Evolutionary conservation across 768 basidiomycete species (phyloP), one percentile per base, ranked within the genome.

Genomic region (Hebeloma cylindrosporum): DNA sequence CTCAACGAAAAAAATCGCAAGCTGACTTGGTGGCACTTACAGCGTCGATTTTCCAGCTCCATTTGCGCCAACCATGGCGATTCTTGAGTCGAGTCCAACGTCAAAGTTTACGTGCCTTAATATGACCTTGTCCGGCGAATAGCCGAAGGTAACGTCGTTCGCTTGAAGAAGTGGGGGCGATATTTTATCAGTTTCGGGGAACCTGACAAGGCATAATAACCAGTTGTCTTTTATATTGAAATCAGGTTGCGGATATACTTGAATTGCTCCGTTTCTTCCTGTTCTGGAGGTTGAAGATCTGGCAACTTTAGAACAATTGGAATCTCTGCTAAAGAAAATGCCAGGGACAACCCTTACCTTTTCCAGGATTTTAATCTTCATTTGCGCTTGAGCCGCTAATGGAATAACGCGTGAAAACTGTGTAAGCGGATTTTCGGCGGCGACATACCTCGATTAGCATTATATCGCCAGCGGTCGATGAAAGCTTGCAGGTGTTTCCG

Each of bases 391-490:
- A 4, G 93, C 82, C 51, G 94, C 93, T 87, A 50, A n/a, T 48
- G 45, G 30, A 31, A 47, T 13, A 35, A 21, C 11, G 34, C 10
- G 27, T 33, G 33, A 31, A 51, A 32, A 28, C 11, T 22, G 34
- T 8, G 9, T 23, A 13, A 26, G 29, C 4, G 14, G 31, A 9
- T 29, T 8, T 16, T 3, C 28, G 36, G 46, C 28, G 2, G 9
- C 30, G 25, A 45, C 45, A n/a, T 48, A 79, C 86, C 87, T 57
- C 94, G 79, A 63, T 95, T 95, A 45, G 93, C 93, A 56, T 97
- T 97, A 67, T 97, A 97, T 57, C 95, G 77, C 96, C 96, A 99
- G 41, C 93, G 77, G 58, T 98, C 96, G 56, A 99, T 97, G 71
- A 96, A 99, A 0, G 95, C 93, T 62, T 98, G 95, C 22, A 98